phyloP scores from a whole-genome alignment of 257 asterid species.

The Knoxia roxburghii region DNA sequence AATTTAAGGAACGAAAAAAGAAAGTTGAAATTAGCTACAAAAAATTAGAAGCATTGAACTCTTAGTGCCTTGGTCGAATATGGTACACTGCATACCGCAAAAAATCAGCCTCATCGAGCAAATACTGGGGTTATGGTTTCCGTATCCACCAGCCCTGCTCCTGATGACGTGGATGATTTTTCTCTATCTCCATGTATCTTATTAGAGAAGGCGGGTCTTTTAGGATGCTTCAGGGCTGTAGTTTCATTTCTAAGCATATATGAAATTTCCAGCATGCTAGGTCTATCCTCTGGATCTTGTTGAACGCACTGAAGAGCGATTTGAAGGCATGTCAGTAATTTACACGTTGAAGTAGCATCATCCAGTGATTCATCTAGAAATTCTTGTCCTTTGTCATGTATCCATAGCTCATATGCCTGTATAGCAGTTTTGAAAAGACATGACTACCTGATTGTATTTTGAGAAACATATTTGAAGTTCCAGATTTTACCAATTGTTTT shows the following conservation, averaged over 20 bases:
- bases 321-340: constrained; percentile 28
- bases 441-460: too few species aligned
- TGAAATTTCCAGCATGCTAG: constrained; percentile 36
- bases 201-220: constrained; percentile 29
- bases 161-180: not conserved
- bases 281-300: constrained; percentile 33
- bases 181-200: not conserved
- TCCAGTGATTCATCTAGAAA: constrained; percentile 28
- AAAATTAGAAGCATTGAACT: not conserved
- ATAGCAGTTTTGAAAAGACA: too few species aligned
- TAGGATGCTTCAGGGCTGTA: constrained; percentile 19
- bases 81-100: too few species aligned
- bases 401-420: constrained; percentile 40
- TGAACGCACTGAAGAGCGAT: constrained; percentile 39
- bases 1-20: not conserved
- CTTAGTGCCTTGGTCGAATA: not conserved
- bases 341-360: constrained; percentile 16
- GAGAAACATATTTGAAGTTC: not conserved
- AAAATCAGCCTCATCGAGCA: not conserved
- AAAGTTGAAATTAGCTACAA: not conserved
- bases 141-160: not conserved
- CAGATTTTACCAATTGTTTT: not conserved
- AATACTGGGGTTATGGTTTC: not conserved
- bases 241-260: constrained; percentile 30
- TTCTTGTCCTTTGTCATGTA: constrained; percentile 12